phyloP scores from a whole-genome alignment of 1,139 yeast genomes.

The Scheffersomyces cryptocercus region DNA sequence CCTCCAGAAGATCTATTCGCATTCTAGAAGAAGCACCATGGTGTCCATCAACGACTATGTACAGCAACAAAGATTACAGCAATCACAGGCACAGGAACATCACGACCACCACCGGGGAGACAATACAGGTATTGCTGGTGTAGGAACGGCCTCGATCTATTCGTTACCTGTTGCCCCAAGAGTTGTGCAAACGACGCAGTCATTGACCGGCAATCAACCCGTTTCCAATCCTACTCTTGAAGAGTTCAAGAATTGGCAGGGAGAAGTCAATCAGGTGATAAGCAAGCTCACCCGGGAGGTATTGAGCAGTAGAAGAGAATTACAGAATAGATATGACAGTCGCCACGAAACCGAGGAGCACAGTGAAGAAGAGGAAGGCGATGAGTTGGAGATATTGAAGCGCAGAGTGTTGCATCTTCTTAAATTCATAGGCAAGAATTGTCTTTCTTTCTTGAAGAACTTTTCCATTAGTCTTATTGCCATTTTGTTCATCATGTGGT shows the following conservation, averaged over 20 bases:
- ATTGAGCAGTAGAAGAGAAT: slow-evolving; percentile 15
- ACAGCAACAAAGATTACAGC: slow-evolving; percentile 34
- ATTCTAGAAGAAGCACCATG: slow-evolving; percentile 43
- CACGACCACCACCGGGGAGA: slow-evolving; percentile 5
- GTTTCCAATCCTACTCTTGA: slow-evolving; percentile 19
- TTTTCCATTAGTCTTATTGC: slow-evolving; percentile 41
- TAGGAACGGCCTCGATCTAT: slow-evolving; percentile 24
- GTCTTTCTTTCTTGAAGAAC: slow-evolving; percentile 33
- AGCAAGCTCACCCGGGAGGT: slow-evolving; percentile 42
- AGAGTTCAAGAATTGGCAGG: slow-evolving; percentile 48
- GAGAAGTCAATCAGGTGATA: slow-evolving; percentile 43
- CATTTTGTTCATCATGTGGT: slow-evolving; percentile 45
- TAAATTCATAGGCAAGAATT: slow-evolving; percentile 30
- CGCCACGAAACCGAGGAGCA: background rate
- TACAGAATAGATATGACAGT: background rate
- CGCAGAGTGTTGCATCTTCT: slow-evolving; percentile 24
- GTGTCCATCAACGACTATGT: slow-evolving; percentile 40
- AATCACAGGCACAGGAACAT: slow-evolving; percentile 8
- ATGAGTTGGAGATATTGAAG: slow-evolving; percentile 25
- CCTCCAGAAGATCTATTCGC: slow-evolving; percentile 47
- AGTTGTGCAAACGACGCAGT: slow-evolving; percentile 3
- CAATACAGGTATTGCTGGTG: slow-evolving; percentile 10
- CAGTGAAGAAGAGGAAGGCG: slow-evolving; percentile 14
- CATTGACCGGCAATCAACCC: slow-evolving; percentile 7
- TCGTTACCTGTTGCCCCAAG: slow-evolving; percentile 19